Conservation (phyloP, 2,329 filamentous ascomycete genomes). For the Diaporthe sp. region DNA sequence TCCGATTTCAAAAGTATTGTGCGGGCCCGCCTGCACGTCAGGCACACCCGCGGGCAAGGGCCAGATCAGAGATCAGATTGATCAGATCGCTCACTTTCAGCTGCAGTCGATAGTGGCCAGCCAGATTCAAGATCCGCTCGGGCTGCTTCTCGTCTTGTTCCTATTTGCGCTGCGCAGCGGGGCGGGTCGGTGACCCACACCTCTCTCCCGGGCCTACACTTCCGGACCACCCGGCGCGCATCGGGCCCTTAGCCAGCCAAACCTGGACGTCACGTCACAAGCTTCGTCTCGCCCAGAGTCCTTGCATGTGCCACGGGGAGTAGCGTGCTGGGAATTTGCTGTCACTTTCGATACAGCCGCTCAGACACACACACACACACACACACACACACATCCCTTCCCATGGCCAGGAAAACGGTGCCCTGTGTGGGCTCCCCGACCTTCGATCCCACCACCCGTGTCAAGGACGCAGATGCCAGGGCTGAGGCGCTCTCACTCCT, state of each 20-base stretch:
- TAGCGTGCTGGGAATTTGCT: not conserved
- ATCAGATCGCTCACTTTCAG: conserved; percentile 26
- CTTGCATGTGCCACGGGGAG: not conserved
- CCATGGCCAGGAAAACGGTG: conserved; percentile 44
- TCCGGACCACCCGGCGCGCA: conserved; percentile 8
- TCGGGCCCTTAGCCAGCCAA: not conserved
- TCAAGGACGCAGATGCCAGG: conserved; percentile 54
- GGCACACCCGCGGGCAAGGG: not conserved
- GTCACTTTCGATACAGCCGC: not conserved
- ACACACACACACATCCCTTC: not conserved
- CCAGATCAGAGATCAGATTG: conserved; percentile 16
- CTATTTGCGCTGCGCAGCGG: not conserved
- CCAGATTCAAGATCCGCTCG: not conserved
- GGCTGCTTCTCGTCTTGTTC: not conserved
- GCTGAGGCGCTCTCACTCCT: conserved; percentile 54
- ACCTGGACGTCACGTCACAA: not conserved
- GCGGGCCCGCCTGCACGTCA: not conserved
- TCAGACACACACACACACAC: not conserved
- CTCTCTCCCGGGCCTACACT: not conserved
- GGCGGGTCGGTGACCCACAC: not conserved
- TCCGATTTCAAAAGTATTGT: no score
- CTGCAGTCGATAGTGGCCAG: conserved; percentile 21
- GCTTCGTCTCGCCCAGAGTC: not conserved
- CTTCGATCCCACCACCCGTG: conserved; percentile 58
- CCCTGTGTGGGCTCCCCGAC: conserved; percentile 59